Conservation (phyloP, 306 rosid genomes). For the Heteromeles arbutifolia region DNA sequence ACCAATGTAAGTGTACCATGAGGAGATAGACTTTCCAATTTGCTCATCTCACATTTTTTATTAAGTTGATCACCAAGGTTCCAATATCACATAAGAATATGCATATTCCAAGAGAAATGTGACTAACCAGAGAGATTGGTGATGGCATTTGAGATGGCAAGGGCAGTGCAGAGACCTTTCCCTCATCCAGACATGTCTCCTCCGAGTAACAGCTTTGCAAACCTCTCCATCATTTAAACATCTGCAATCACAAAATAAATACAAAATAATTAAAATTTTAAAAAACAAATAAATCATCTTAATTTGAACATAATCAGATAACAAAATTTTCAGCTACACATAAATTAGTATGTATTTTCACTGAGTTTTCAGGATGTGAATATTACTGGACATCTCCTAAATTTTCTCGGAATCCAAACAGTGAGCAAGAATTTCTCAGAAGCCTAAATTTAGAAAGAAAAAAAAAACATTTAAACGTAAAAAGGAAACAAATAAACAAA, state of each 20-base stretch:
- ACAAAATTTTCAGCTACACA: neutral
- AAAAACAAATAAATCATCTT: neutral
- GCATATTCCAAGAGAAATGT: neutral
- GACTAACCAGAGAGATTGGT: slow-evolving; percentile 89
- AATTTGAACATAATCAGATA: neutral
- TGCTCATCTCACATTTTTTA: too few species aligned
- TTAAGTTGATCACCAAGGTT: too few species aligned
- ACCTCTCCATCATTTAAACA: slow-evolving; percentile 91
- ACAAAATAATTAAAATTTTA: neutral
- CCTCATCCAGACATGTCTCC: slow-evolving; percentile 99
- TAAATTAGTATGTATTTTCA: neutral
- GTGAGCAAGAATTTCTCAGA: neutral
- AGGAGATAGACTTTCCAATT: too few species aligned
- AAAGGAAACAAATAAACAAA: too few species aligned
- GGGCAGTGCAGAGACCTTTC: slow-evolving; percentile 90
- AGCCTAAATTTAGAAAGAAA: neutral
- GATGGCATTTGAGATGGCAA: slow-evolving; percentile 86
- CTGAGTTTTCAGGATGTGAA: neutral
- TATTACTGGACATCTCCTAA: neutral
- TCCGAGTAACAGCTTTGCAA: slow-evolving; percentile 82
- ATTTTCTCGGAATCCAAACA: neutral
- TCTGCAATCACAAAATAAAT: slow-evolving; percentile 25
- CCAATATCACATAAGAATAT: neutral
- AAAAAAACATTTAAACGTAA: too few species aligned
- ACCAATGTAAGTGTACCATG: too few species aligned